These are phyloP conservation scores for Diphasiastrum complanatum DNA, from an alignment of 83 land plant species.

Conservation along the genomic window DNA sequence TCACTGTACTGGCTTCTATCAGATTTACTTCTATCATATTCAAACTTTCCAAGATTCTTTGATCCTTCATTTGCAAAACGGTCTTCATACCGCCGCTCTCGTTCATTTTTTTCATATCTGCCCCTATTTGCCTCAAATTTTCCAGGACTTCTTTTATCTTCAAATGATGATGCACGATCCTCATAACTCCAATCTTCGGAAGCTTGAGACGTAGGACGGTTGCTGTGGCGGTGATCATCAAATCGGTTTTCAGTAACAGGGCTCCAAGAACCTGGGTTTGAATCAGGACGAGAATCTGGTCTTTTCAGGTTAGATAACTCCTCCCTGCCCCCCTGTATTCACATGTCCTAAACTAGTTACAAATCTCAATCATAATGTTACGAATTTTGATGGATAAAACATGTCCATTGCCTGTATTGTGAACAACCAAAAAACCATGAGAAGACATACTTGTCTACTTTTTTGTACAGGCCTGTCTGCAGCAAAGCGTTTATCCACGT, in stretches of 20 bases:
- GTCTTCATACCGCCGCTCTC: slow-evolving; percentile 32
- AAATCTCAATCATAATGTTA: background rate
- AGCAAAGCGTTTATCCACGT: slow-evolving; percentile 73
- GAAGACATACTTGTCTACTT: slow-evolving; percentile 15
- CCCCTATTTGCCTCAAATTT: slow-evolving; percentile 33
- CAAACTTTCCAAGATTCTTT: too few relatives aligned
- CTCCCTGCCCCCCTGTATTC: slow-evolving; percentile 27
- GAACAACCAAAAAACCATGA: too few relatives aligned
- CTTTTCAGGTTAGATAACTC: slow-evolving; percentile 48
- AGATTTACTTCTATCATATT: slow-evolving; percentile 49
- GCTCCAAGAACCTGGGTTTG: slow-evolving; percentile 55
- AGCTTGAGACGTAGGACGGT: slow-evolving; percentile 32
- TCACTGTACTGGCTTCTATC: slow-evolving; percentile 52
- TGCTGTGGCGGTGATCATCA: slow-evolving; percentile 49
- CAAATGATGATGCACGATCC: slow-evolving; percentile 39
- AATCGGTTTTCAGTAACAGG: slow-evolving; percentile 67
- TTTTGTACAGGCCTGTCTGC: slow-evolving; percentile 44
- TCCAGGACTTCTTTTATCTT: slow-evolving; percentile 59
- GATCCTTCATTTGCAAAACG: slow-evolving; percentile 29
- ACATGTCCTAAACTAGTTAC: background rate
- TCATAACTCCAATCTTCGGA: slow-evolving; percentile 48
- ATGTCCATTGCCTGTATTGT: too few relatives aligned
- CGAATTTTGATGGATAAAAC: too few relatives aligned
- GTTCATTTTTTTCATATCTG: slow-evolving; percentile 30
- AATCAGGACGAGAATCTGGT: slow-evolving; percentile 25